phyloP scores from a whole-genome alignment of 31 red algal species.

The Bonnemaisonia californica region DNA sequence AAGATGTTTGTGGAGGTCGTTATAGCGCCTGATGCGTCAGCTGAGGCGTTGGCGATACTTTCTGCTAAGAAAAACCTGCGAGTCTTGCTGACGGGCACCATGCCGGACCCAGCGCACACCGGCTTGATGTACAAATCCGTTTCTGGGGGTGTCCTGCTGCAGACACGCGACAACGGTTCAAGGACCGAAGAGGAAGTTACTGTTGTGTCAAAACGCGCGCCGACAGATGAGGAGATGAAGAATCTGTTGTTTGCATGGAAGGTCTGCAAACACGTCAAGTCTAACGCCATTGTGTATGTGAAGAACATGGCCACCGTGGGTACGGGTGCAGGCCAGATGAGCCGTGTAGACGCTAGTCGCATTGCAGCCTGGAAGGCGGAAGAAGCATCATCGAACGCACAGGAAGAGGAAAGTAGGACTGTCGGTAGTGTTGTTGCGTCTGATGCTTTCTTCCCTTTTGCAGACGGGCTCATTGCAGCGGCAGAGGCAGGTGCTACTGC shows the following conservation, averaged over 20 bases:
- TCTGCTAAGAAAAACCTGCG: constrained; percentile 87
- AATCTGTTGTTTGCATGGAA: constrained; percentile 91
- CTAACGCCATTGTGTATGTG: constrained; percentile 97
- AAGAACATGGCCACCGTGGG: constrained; percentile 75
- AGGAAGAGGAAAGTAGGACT: constrained; percentile 81
- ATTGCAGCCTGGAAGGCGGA: constrained; percentile 97
- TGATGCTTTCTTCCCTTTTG: constrained; percentile 98
- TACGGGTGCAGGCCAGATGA: constrained; percentile 97
- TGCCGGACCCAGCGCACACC: constrained; percentile 53
- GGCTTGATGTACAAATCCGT: constrained; percentile 76
- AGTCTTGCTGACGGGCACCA: constrained; percentile 79
- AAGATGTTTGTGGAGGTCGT: constrained; percentile 92
- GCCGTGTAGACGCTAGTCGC: constrained; percentile 88
- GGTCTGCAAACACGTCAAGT: constrained; percentile 97
- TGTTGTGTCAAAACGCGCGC: constrained; percentile 90
- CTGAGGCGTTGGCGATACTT: constrained; percentile 76
- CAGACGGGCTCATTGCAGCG: constrained; percentile 86
- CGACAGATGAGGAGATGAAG: constrained; percentile 87
- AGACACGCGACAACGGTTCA: constrained; percentile 71
- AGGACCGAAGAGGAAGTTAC: constrained; percentile 56
- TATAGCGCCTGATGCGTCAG: constrained; percentile 90
- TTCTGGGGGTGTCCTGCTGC: constrained; percentile 81
- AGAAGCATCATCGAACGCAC: constrained; percentile 63
- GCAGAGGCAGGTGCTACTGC: constrained; percentile 96
- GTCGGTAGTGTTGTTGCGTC: constrained; percentile 88